Percentiles rank a stretch among this genome's conserved stretches.
Conservation (phyloP, 306 rosid genomes). For the Macrotyloma uniflorum region DNA sequence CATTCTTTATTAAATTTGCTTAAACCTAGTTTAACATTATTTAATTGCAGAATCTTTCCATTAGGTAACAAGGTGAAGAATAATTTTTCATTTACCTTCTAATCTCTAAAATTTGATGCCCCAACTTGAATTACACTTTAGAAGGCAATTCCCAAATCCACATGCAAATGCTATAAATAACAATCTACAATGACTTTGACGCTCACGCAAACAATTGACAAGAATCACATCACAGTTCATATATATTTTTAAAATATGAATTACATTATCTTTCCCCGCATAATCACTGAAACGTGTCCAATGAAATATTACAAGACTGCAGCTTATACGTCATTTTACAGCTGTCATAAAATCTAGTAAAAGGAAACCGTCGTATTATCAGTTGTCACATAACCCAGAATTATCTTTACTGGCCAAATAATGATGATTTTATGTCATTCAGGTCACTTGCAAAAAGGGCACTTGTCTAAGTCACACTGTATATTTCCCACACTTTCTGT, state of each 20-base stretch:
- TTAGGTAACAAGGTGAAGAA: neutral
- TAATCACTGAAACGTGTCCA: neutral
- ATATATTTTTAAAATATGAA: no score
- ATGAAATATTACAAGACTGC: neutral
- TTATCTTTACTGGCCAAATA: neutral
- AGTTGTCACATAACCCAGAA: conserved; percentile 19
- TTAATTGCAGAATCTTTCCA: neutral
- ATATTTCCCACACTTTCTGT: conserved; percentile 11
- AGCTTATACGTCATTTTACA: conserved; percentile 10
- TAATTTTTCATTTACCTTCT: neutral
- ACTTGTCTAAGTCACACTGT: conserved; percentile 21
- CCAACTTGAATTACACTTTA: neutral
- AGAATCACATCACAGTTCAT: neutral
- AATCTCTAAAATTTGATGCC: neutral
- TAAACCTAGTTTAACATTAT: neutral
- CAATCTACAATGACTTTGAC: no score
- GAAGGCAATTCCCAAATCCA: neutral
- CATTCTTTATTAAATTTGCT: no score
- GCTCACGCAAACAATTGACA: neutral
- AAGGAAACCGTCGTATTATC: neutral
- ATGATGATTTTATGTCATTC: conserved; percentile 22
- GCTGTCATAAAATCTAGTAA: conserved; percentile 15
- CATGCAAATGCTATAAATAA: no score
- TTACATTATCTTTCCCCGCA: neutral
- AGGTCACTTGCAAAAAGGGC: neutral